A percentile compares a stretch with the other conserved stretches of the same genome.
phyloP scores from a whole-genome alignment of 345 rosid genomes.

The Gossypium anomalum region DNA sequence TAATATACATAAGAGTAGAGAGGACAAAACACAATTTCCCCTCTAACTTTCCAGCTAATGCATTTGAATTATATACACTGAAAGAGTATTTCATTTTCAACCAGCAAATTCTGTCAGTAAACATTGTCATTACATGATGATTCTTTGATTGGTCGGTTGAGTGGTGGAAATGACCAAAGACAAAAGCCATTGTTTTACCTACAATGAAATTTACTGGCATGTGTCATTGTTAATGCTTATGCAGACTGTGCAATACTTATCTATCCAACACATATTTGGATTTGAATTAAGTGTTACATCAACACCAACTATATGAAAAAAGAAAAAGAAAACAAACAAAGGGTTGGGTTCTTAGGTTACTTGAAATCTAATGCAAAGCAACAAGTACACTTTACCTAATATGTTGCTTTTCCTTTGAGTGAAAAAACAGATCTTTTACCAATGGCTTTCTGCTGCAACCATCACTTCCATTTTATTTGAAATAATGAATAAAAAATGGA shows the following conservation, averaged over 20 bases:
- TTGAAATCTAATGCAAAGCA: slow-evolving; percentile 42
- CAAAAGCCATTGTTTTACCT: slow-evolving; percentile 7
- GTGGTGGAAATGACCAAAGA: background rate
- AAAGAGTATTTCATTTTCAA: background rate
- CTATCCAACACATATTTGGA: background rate
- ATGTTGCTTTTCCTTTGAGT: slow-evolving; percentile 34
- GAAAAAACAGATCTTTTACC: slow-evolving; percentile 19
- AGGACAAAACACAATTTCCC: no score
- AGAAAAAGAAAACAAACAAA: background rate
- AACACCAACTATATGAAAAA: background rate
- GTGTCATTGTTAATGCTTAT: slow-evolving; percentile 9
- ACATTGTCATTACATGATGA: slow-evolving; percentile 2
- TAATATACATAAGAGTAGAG: accelerated
- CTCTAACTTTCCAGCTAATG: no score
- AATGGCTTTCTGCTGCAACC: slow-evolving; percentile 23
- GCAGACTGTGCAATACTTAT: background rate
- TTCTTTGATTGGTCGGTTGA: slow-evolving; percentile 5
- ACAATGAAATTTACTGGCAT: slow-evolving; percentile 6
- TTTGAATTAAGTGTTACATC: background rate
- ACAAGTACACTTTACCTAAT: slow-evolving; percentile 52
- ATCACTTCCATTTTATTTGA: slow-evolving; percentile 23
- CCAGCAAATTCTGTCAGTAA: background rate
- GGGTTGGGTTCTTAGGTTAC: slow-evolving; percentile 32
- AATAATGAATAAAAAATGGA: background rate
- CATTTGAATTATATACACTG: background rate